A percentile compares a stretch with the other conserved stretches of the same genome.
These are phyloP conservation scores for Fusarium scirpi DNA, from an alignment of 2,329 filamentous ascomycete species.

Conservation along the genomic window DNA sequence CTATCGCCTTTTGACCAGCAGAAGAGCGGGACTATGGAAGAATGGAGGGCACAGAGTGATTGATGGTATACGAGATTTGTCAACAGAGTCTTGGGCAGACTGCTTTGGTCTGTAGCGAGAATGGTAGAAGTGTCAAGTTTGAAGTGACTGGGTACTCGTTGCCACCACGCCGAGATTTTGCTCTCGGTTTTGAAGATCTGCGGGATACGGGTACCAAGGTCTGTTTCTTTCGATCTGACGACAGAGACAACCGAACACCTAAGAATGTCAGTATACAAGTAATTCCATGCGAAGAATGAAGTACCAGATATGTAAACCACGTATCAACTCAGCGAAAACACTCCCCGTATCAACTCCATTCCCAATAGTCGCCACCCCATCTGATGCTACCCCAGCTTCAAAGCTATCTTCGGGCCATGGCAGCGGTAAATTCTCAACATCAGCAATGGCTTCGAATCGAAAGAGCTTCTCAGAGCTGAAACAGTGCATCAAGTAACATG, in stretches of 20 bases:
- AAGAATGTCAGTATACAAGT: fast-evolving
- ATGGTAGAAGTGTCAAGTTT: neutral
- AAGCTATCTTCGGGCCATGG: neutral
- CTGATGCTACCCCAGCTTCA: fast-evolving
- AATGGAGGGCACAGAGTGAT: neutral
- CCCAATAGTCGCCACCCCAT: fast-evolving
- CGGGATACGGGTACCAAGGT: neutral
- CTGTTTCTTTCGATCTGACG: fast-evolving
- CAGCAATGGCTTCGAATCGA: fast-evolving
- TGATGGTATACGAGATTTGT: neutral
- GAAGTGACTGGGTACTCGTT: fast-evolving
- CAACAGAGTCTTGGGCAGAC: neutral
- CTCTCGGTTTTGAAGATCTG: neutral
- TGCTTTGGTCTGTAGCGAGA: fast-evolving
- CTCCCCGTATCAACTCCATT: neutral
- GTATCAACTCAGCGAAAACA: neutral
- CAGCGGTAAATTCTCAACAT: fast-evolving
- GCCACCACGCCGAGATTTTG: neutral
- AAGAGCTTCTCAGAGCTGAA: constrained; percentile 1
- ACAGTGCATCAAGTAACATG: constrained; percentile 5
- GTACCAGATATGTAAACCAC: neutral
- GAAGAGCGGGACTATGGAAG: constrained; percentile 5
- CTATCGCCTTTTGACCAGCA: neutral
- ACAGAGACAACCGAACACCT: neutral
- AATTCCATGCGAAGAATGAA: too few relatives aligned